Evolutionary conservation across 179 eudicot genomes (phyloP), one percentile per base, ranked within the genome.

Genomic region (Silene vulgaris): DNA sequence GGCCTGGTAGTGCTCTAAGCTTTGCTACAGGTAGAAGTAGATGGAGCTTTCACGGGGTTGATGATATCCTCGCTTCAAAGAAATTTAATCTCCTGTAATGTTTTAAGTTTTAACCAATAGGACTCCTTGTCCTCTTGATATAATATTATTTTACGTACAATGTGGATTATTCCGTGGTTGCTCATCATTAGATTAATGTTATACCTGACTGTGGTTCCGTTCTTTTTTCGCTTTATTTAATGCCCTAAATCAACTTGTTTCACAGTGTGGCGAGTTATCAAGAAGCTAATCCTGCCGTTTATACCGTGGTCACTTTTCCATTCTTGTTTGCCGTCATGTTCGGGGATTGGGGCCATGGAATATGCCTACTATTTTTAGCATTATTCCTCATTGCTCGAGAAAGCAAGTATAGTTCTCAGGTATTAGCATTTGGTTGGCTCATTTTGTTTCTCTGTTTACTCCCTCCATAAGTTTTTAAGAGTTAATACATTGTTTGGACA

Each of bases 321-420:
- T 94, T 94, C 83, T 92, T 94, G 84, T 94, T 94, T 67, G 98
- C 97, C 14, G 98, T 94, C 84, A 94, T 94, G 98, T 94, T 92
- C 83, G 98, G 98, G 69, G 98, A 94, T 77, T 94, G 98, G 98
- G 98, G 98, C 72, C 98, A 94, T 78, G 98, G 98, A 67, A 84
- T 90, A 76, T 95, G 99, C 85, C 86, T 95, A 80, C 87, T 95
- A 71, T 74, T 95, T 84, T 87, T 93, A 81, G 96, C 99, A 17
- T 79, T 95, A 52, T 77, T 87, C 81, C 97, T 95, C 80, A 86
- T 95, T 78, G 93, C 93, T 74, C 89, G 90, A 69, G 99, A 95
- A 86, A 87, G 84, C 78, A 95, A 86, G 82, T 82, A 82, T 73
- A 81, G 93, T 84, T 92, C 97, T 64, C 94, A 95, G 99, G 99